Evolutionary conservation across 2,329 filamentous ascomycete genomes (phyloP).

Genomic region (Ramularia endophylla): DNA sequence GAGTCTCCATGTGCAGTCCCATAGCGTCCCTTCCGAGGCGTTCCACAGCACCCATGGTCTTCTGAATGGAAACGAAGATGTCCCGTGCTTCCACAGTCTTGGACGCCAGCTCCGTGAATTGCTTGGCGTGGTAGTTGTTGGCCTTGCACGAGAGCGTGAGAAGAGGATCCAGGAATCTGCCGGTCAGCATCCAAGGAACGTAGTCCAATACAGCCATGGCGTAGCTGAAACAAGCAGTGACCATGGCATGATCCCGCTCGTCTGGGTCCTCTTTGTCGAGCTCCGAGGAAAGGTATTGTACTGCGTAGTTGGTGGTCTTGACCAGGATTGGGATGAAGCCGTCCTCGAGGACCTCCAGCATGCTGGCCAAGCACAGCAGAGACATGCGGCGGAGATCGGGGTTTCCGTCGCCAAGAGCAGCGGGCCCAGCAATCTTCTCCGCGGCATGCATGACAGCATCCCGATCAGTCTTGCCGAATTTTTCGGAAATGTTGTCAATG

Average conservation of each 20-base stretch:
- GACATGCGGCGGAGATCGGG: conserved; percentile 71
- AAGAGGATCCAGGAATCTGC: conserved; percentile 64
- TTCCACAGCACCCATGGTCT: conserved; percentile 61
- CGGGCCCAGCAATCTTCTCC: conserved; percentile 65
- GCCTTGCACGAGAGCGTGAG: conserved; percentile 68
- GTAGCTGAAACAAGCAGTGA: conserved; percentile 55
- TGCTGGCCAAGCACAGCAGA: conserved; percentile 80
- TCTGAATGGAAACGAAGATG: conserved; percentile 66
- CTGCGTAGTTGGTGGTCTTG: conserved; percentile 62
- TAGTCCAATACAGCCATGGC: conserved; percentile 74
- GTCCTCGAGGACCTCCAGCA: conserved; percentile 82
- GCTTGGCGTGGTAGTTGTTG: conserved; percentile 11
- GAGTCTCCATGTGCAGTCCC: conserved; percentile 34
- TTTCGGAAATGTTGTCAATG: conserved; percentile 87
- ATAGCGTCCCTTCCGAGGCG: conserved; percentile 45
- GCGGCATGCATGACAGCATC: conserved; percentile 70
- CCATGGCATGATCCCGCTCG: conserved; percentile 8
- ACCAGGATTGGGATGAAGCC: conserved; percentile 80
- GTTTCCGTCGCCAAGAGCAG: conserved; percentile 71
- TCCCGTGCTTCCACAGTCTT: conserved; percentile 70
- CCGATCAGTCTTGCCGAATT: conserved; percentile 88
- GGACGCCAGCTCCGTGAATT: conserved; percentile 69
- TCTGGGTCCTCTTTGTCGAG: conserved; percentile 50
- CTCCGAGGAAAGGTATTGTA: conserved; percentile 64
- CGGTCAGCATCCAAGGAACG: conserved; percentile 83